Conservation (phyloP, 805 yeast species). For the Hermanozyma aechmeae region DNA sequence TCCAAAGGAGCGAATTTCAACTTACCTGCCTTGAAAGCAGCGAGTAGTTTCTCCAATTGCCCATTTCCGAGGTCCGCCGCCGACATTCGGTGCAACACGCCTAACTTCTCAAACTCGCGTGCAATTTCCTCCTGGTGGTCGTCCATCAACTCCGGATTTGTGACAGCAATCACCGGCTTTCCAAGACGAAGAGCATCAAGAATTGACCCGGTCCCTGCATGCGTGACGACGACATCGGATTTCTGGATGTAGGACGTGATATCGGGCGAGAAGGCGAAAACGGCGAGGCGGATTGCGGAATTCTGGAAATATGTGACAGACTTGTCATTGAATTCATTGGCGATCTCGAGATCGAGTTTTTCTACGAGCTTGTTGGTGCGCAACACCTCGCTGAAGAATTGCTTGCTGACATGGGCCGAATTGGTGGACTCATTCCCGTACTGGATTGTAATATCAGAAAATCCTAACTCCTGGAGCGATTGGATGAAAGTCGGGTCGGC, state of each 20-base stretch:
- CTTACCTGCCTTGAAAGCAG: slow-evolving; percentile 3
- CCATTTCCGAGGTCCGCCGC: slow-evolving; percentile 4
- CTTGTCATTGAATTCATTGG: slow-evolving; percentile 10
- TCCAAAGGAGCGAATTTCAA: slow-evolving; percentile 4
- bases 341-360: slow-evolving; percentile 5
- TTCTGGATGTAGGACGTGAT: slow-evolving; percentile 26
- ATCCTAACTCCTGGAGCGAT: slow-evolving; percentile 26
- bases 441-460: slow-evolving; percentile 26
- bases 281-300: slow-evolving; percentile 8
- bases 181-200: slow-evolving; percentile 57
- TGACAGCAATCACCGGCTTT: slow-evolving; percentile 59
- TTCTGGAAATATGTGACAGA: slow-evolving; percentile 4
- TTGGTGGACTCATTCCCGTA: slow-evolving; percentile 23
- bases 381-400: slow-evolving; percentile 12
- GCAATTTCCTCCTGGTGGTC: slow-evolving; percentile 11
- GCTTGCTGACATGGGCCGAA: slow-evolving; percentile 14
- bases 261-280: slow-evolving; percentile 20
- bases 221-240: slow-evolving; percentile 66
- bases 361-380: slow-evolving; percentile 5
- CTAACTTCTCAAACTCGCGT: slow-evolving; percentile 5
- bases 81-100: slow-evolving; percentile 3
- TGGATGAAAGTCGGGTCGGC: slow-evolving; percentile 25
- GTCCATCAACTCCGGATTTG: slow-evolving; percentile 55
- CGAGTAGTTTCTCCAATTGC: slow-evolving; percentile 2
- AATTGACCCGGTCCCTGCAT: slow-evolving; percentile 90